Evolutionary conservation across 768 basidiomycete species (phyloP), one percentile per base, ranked within the genome.

Genomic region (Mrakia frigida): DNA sequence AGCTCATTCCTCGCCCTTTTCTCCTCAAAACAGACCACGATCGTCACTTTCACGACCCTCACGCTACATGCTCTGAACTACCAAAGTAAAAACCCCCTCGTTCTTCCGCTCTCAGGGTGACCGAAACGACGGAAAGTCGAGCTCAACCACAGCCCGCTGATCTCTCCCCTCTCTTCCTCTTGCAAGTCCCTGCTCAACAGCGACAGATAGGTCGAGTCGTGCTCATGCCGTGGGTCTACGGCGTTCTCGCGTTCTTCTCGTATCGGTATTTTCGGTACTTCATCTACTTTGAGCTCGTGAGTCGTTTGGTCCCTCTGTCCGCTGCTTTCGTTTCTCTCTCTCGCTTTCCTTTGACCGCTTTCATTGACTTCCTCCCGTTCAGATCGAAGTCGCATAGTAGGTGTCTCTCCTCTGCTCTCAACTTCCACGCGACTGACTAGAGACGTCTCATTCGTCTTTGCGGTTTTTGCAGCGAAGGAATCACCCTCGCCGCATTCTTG

Each of bases 401-500:
- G 56, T 18, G 18, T 23, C 7, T 2, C 10, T 10, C 1, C 56
- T 28, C 28, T 14, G 9, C 13, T 21, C 18, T 21, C 46, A 6
- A 21, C 56, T 28, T 5, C 4, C n/a, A 25, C 5, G 16, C 50
- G 50, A 14, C 28, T 56, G 25, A 28, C 56, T 3, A 2, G 2
- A 6, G 2, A n/a, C 56, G 6, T 6, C n/a, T 28, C 56, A 5
- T 28, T 56, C 28, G 1, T 10, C 23, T 2, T 13, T 9, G 28
- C 56, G 25, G 25, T 56, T 7, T 4, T 52, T 14, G n/a, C 56
- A 56, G 79, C 46, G 79, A 94, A 89, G 91, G 92, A 6, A 83
- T 94, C 72, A 92, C 91, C 0, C 81, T 94, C 52, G 91, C 91
- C 81, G 94, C 94, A 33, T 96, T 96, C 85, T 82, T 97, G 25